Conservation (phyloP, 352 stramenopile genomes). For the Pseudoperonospora humuli region DNA sequence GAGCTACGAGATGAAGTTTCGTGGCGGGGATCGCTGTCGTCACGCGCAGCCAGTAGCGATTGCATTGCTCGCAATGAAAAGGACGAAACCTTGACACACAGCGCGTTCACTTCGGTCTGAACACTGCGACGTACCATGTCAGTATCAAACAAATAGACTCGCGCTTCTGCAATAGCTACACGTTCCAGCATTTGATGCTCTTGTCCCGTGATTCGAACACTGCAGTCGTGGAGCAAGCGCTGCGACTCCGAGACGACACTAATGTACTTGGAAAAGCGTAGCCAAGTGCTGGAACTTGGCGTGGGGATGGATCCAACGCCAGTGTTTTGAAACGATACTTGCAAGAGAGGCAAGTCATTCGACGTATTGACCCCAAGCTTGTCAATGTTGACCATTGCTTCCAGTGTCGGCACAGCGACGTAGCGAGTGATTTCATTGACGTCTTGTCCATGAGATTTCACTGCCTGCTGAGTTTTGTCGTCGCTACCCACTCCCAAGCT, state of each 20-base stretch:
- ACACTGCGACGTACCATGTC: slow-evolving; percentile 25
- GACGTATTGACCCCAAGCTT: slow-evolving; percentile 49
- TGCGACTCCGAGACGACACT: slow-evolving; percentile 33
- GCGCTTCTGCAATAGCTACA: background rate
- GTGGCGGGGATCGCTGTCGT: background rate
- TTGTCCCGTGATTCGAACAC: slow-evolving; percentile 40
- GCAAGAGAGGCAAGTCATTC: slow-evolving; percentile 25
- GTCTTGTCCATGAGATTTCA: slow-evolving; percentile 6
- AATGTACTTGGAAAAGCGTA: slow-evolving; percentile 35
- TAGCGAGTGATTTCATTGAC: slow-evolving; percentile 44
- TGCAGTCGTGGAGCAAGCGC: slow-evolving; percentile 50
- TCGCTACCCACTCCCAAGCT: slow-evolving; percentile 34
- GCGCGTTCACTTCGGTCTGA: slow-evolving; percentile 34
- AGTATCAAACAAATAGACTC: slow-evolving; percentile 20
- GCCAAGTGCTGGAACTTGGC: slow-evolving; percentile 45
- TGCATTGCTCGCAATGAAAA: slow-evolving; percentile 29
- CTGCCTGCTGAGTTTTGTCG: slow-evolving; percentile 18
- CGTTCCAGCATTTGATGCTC: slow-evolving; percentile 34
- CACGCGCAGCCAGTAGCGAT: slow-evolving; percentile 14
- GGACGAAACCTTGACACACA: slow-evolving; percentile 45
- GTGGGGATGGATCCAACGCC: slow-evolving; percentile 26
- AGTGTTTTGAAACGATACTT: slow-evolving; percentile 34
- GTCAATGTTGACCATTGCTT: slow-evolving; percentile 62
- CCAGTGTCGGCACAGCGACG: slow-evolving; percentile 23
- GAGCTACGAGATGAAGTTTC: background rate